Percentiles rank a stretch among this genome's conserved stretches.
phyloP scores from a whole-genome alignment of 345 rosid species.

The Stellera chamaejasme region DNA sequence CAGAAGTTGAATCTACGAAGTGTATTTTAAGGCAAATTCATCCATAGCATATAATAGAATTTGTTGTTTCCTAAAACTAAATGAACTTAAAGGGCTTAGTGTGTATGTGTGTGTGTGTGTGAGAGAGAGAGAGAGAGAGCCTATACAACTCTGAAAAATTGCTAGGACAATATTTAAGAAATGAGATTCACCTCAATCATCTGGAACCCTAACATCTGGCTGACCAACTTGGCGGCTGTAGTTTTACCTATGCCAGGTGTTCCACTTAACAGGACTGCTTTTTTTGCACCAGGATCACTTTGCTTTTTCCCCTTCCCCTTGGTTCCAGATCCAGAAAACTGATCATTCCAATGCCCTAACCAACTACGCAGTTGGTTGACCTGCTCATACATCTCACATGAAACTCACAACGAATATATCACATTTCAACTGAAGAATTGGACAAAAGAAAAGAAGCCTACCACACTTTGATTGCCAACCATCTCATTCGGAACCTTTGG shows the following conservation, averaged over 20 bases:
- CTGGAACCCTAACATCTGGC: constrained; percentile 91
- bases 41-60: too few species aligned
- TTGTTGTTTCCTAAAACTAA: too few species aligned
- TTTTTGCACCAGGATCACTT: constrained; percentile 63
- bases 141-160: constrained; percentile 6
- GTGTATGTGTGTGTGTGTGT: too few species aligned
- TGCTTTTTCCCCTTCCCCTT: constrained; percentile 73
- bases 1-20: too few species aligned
- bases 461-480: constrained; percentile 85
- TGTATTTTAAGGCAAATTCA: too few species aligned
- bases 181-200: constrained; percentile 63
- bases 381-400: constrained; percentile 29
- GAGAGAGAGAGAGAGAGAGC: too few species aligned
- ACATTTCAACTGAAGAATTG: neutral
- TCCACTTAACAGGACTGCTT: constrained; percentile 87
- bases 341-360: constrained; percentile 78
- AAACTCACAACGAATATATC: neutral
- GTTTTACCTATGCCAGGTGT: constrained; percentile 98
- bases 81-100: too few species aligned
- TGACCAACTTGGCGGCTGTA: constrained; percentile 81
- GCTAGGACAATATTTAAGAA: constrained; percentile 5
- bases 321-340: constrained; percentile 50
- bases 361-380: constrained; percentile 84
- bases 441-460: constrained; percentile 12
- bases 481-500: constrained; percentile 85